Evolutionary conservation across 495 filamentous ascomycete species (phyloP), one percentile per base, ranked within the genome.

Genomic region (Tuber melanosporum): DNA sequence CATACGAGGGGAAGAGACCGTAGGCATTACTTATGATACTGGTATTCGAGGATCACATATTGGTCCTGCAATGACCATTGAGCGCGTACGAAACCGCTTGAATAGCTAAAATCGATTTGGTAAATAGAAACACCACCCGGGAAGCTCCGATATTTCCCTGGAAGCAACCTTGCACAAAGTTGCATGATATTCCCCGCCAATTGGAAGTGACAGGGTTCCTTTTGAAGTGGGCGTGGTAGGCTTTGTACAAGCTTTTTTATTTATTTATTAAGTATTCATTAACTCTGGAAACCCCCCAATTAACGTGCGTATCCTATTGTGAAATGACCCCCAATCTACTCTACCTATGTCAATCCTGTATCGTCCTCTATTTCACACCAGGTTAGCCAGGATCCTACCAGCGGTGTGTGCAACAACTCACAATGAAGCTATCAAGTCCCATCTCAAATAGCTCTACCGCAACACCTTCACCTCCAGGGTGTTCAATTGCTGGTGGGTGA

Each of bases 391-490:
- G 66, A 42, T 71, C 45, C 19, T 10, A 12, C 43, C 22, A n/a
- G 47, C 15, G 26, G 17, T 14, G 39, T n/a, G 14, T 10, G 42
- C 10, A 6, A 71, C 57, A 71, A 9, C 77, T 77, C 42, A 81
- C 75, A 41, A 82, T 71, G 77, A 83, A 83, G 15, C 82, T 74
- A 81, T 98, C 95, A 75, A 98, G 85, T 3, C 92, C 95, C 77
- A 93, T 86, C 85, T 98, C 95, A 84, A 98, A 98, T 77, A 98
- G 87, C 86, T 98, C 95, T 83, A 97, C 97, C 79, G 91, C 92
- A 57, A 98, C 94, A 19, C 95, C 95, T 46, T 91, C 88, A 49
- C 94, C 94, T 52, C 92, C 91, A 47, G 92, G 91, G 85, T 98
- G 94, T 84, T 98, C 95, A 42, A 91, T 88, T 22, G 95, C 82